These are phyloP conservation scores for Globisporangium perplexum DNA, from an alignment of 352 stramenopile species.

Conservation along the genomic window DNA sequence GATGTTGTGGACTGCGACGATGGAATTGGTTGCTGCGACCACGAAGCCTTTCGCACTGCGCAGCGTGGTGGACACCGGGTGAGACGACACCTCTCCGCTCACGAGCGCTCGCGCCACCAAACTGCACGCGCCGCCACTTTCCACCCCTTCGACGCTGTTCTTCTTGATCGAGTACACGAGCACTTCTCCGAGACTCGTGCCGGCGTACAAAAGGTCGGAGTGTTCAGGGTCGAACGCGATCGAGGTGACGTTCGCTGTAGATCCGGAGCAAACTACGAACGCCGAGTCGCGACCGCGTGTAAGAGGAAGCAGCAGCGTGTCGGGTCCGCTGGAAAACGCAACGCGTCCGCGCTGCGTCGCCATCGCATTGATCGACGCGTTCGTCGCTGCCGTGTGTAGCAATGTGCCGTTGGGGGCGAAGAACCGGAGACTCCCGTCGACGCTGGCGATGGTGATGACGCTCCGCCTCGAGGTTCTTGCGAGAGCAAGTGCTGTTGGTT, in stretches of 20 bases:
- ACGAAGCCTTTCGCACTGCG: slow-evolving; percentile 11
- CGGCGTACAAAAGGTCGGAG: slow-evolving; percentile 38
- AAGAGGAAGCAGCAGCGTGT: slow-evolving; percentile 25
- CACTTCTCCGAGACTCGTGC: slow-evolving; percentile 37
- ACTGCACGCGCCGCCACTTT: neutral
- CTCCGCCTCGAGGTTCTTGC: slow-evolving; percentile 16
- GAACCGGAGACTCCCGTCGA: slow-evolving; percentile 17
- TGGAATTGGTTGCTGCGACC: neutral
- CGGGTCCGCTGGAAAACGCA: slow-evolving; percentile 32
- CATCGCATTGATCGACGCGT: slow-evolving; percentile 17
- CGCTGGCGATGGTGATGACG: slow-evolving; percentile 14
- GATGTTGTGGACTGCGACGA: slow-evolving; percentile 12
- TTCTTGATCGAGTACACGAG: slow-evolving; percentile 26
- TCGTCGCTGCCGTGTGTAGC: slow-evolving; percentile 28
- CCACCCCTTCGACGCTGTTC: neutral
- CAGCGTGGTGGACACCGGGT: neutral
- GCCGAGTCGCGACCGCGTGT: slow-evolving; percentile 18
- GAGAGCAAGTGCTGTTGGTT: slow-evolving; percentile 11
- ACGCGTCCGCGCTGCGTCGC: slow-evolving; percentile 32
- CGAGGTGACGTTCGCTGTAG: slow-evolving; percentile 24
- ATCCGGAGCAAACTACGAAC: slow-evolving; percentile 35
- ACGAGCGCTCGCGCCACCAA: slow-evolving; percentile 4
- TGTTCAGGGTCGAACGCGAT: slow-evolving; percentile 39
- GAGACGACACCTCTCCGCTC: neutral
- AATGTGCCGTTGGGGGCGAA: slow-evolving; percentile 39